Base-by-base conservation (phyloP, 2,329 filamentous ascomycete species). In the Pseudocercospora cruenta region DNA sequence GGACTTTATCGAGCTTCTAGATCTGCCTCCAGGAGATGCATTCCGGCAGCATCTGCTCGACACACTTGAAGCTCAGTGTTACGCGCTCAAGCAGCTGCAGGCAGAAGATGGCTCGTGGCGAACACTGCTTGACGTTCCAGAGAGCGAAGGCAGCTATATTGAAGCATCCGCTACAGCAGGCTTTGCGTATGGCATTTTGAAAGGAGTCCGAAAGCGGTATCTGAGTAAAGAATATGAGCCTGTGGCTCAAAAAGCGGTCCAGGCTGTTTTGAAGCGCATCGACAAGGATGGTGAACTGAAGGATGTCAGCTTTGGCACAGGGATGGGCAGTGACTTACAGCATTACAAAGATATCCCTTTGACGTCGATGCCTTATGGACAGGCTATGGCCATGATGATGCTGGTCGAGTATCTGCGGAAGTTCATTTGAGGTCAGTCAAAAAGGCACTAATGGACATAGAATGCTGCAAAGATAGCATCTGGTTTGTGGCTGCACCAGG, bases 351-450 rank as follows among this genome's bases (percentile, higher is more conserved):
- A 91, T 69, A 93, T 94, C 65, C 85, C 88, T 1, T 79, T 89
- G 67, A 94, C 91, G 2, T 90, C 89, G 71, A 94, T 94, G 91
- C 91, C 91, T 6, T 94, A 94, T 72, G 91, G 91, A 0, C 91
- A 94, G 77, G 90, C 91, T 0, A 93, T 94, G 91, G 91, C 90
- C 0, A 92, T 93, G 69, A 93, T 94, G 88, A 88, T 90, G 0
- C 77, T 94, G 69, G 90, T 90, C 0, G 91, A 94, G 79, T 91
- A 90, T 71, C 75, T 91, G 77, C 83, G 90, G 57, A 84, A 84
- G 33, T 90, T 86, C 67, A 79, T 85, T 43, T 86, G 63, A 63
- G 22, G 57, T 19, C 19, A 16, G n/a, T 31, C 24, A 6, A 10
- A 24, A 59, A n/a, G 3, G 24, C 8, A 24, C 16, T 4, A 43